Conservation (phyloP, 1,139 yeast genomes). For the Nadsonia starkeyi-henricii region DNA sequence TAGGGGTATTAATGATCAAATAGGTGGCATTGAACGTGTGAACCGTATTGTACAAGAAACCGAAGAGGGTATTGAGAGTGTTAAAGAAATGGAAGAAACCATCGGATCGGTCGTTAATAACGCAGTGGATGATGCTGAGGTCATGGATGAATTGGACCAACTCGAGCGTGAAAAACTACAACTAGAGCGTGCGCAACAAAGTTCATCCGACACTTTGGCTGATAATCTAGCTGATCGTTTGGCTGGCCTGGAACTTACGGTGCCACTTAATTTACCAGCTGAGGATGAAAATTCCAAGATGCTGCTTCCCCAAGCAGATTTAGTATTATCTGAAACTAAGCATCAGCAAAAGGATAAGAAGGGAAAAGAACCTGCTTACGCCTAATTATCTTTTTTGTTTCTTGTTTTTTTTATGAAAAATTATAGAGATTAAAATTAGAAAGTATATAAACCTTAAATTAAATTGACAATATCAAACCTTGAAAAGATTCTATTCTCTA, state of each 20-base stretch:
- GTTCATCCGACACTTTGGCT: too few relatives aligned
- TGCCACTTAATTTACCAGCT: too few relatives aligned
- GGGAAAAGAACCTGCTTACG: background rate
- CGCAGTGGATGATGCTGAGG: conserved; percentile 17
- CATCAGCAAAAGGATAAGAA: too few relatives aligned
- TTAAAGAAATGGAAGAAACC: conserved; percentile 23
- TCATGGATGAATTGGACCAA: conserved; percentile 19
- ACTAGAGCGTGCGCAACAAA: background rate
- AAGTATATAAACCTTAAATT: background rate
- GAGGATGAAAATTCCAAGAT: too few relatives aligned
- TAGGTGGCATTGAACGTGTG: conserved; percentile 25
- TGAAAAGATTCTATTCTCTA: background rate
- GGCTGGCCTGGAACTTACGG: too few relatives aligned
- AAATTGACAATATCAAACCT: too few relatives aligned
- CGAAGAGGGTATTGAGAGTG: conserved; percentile 20
- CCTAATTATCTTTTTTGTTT: background rate
- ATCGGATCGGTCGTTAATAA: conserved; percentile 12
- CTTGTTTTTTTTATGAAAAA: too few relatives aligned
- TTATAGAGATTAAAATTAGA: background rate
- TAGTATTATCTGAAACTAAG: too few relatives aligned
- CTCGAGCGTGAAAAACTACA: conserved; percentile 10
- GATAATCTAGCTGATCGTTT: too few relatives aligned
- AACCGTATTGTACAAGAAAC: conserved; percentile 23
- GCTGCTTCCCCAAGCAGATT: too few relatives aligned
- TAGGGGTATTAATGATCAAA: conserved; percentile 18